Evolutionary conservation across 2,329 filamentous ascomycete species (phyloP).

Genomic region (Chrysosporium keratinophilum): DNA sequence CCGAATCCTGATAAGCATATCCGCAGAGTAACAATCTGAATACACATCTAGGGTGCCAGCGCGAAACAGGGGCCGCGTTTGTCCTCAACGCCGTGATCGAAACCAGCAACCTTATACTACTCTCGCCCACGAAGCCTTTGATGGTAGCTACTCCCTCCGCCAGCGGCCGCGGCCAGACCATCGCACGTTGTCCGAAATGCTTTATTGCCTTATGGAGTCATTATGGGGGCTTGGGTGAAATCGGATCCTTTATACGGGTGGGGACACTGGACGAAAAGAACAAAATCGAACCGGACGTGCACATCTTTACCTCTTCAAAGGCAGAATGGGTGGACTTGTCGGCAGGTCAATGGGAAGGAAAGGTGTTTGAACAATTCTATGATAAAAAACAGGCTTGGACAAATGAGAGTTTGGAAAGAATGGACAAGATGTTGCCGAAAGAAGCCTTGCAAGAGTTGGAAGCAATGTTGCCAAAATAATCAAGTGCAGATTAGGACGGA

Average conservation of each 20-base stretch:
- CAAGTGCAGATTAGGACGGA: neutral
- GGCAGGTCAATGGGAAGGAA: slow-evolving; percentile 23
- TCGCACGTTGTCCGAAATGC: slow-evolving; percentile 38
- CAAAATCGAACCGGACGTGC: slow-evolving; percentile 35
- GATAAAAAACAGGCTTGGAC: slow-evolving; percentile 26
- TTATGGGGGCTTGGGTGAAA: slow-evolving; percentile 29
- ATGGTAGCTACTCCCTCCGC: slow-evolving; percentile 30
- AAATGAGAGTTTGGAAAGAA: slow-evolving; percentile 27
- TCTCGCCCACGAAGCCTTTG: slow-evolving; percentile 19
- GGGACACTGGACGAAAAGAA: slow-evolving; percentile 38
- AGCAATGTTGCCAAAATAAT: neutral
- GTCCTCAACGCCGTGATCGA: slow-evolving; percentile 38
- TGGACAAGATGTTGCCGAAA: neutral
- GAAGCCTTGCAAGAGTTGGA: neutral
- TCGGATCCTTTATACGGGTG: slow-evolving; percentile 33
- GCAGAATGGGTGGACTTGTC: slow-evolving; percentile 31
- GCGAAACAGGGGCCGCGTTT: slow-evolving; percentile 35
- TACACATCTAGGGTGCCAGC: slow-evolving; percentile 31
- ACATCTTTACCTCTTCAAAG: slow-evolving; percentile 38
- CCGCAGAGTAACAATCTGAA: neutral
- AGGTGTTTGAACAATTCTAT: slow-evolving; percentile 33
- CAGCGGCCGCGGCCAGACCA: slow-evolving; percentile 34
- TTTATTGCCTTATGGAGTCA: slow-evolving; percentile 34
- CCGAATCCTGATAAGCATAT: too few species aligned
- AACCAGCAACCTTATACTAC: slow-evolving; percentile 27